Evolutionary conservation across 2,329 filamentous ascomycete species (phyloP).

Genomic region (Penicillium sp.): DNA sequence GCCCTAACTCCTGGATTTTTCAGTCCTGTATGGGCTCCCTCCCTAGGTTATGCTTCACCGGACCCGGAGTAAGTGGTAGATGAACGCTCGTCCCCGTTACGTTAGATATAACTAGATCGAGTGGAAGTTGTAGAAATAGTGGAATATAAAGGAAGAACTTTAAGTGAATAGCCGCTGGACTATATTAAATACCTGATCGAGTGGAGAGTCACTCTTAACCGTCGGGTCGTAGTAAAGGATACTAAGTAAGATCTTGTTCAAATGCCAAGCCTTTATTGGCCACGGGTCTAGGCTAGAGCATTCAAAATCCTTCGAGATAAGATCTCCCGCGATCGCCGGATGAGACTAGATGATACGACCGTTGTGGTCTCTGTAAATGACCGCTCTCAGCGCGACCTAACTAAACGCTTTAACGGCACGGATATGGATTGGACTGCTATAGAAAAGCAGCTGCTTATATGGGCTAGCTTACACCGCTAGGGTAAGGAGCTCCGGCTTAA

Average conservation of each 20-base stretch:
- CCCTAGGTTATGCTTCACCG: conserved; percentile 14
- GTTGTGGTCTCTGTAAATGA: conserved; percentile 21
- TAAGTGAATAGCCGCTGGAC: not conserved
- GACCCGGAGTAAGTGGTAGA: conserved; percentile 5
- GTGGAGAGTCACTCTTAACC: conserved; percentile 14
- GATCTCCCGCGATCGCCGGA: conserved; percentile 18
- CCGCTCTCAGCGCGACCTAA: too few relatives aligned
- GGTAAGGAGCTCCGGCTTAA: conserved; percentile 25
- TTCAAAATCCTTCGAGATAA: conserved; percentile 18
- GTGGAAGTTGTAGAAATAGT: not conserved
- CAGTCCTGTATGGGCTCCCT: conserved; percentile 8
- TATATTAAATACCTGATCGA: conserved; percentile 13
- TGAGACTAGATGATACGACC: conserved; percentile 24
- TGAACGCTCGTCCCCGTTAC: conserved; percentile 6
- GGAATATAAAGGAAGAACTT: not conserved
- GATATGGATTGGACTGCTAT: conserved; percentile 23
- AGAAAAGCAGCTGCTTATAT: conserved; percentile 23
- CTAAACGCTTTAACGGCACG: conserved; percentile 24
- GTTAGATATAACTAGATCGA: not conserved
- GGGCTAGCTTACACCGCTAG: conserved; percentile 17
- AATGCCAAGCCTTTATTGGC: conserved; percentile 17
- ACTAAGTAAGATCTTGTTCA: conserved; percentile 21
- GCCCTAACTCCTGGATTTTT: not conserved
- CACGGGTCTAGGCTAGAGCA: conserved; percentile 16
- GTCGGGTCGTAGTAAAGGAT: conserved; percentile 20